Base-by-base conservation (phyloP, 2,329 filamentous ascomycete species). In the Aspergillus viridinutans region DNA sequence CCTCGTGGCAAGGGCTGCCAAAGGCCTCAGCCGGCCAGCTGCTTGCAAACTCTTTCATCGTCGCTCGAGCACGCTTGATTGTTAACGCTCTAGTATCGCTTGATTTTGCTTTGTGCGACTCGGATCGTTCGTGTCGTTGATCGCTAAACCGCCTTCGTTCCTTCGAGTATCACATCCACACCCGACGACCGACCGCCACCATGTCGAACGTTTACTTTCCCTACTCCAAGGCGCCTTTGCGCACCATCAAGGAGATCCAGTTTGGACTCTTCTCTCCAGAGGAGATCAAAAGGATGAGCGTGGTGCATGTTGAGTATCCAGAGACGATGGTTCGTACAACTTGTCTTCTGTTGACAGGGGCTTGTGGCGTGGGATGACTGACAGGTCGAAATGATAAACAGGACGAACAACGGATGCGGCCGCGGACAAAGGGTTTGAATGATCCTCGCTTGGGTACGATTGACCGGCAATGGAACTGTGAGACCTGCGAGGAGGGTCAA, bases 211-310 rank as follows among this genome's bases (percentile, higher is more conserved):
- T 93, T 66, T 88, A 88, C 74, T 96, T 96, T 73, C 83, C 89
- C 72, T 90, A 92, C 78, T 96, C 90, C 75, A 92, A 90, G 84
- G 92, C 90, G 85, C 92, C 92, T 76, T 84, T 97, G 84, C 93
- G 94, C 83, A 96, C 90, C 65, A 92, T 99, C 70, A 89, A 97
- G 83, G 95, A 99, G 83, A 96, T 99, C 69, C 95, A 99, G 82
- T 99, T 99, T 74, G 94, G 94, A 72, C 85, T 99, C 73, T 85
- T 99, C 77, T 96, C 94, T 38, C 94, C 94, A 26, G 94, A 99
- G 75, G 95, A 99, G 81, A 96, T 97, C 78, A 97, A 99, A 82
- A 92, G 89, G 70, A 95, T 97, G 91, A 97, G 92, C 78, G 93
- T 97, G 62, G 90, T 88, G 67, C 90, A 96, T 75, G 93, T 99